These are phyloP conservation scores for Cunninghamia lanceolata DNA, from an alignment of 75 land plant species.

Conservation along the genomic window DNA sequence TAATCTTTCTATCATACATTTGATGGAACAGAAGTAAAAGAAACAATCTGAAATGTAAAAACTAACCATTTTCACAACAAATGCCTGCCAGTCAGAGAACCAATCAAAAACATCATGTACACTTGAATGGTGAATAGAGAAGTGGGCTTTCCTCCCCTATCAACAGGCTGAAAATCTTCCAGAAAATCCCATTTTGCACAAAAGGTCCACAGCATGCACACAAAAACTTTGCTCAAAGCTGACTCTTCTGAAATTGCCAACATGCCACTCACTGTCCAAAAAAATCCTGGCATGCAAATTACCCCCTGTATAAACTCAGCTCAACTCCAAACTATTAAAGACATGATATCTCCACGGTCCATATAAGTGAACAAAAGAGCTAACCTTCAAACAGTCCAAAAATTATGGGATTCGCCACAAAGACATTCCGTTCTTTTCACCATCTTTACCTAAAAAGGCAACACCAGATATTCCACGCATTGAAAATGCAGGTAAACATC, in stretches of 20 bases:
- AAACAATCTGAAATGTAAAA: background rate
- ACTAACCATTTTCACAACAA: background rate
- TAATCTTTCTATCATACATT: background rate
- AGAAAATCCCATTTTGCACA: background rate
- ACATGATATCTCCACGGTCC: too few species aligned
- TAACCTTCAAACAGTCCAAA: background rate
- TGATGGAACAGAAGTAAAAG: background rate
- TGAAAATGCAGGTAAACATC: background rate
- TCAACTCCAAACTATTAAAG: background rate
- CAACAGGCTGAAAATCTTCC: background rate
- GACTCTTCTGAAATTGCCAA: background rate
- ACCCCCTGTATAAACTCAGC: background rate
- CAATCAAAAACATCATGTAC: constrained; percentile 1
- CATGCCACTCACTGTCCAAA: background rate
- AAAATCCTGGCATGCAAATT: background rate
- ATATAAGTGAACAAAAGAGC: too few species aligned
- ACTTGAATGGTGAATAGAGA: background rate
- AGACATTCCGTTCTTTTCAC: background rate
- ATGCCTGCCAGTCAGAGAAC: background rate
- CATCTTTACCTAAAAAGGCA: background rate
- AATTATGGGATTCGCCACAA: background rate
- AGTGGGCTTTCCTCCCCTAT: background rate
- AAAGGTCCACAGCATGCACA: background rate
- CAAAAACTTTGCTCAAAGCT: background rate
- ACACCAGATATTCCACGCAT: background rate